Evolutionary conservation across 2,329 filamentous ascomycete genomes (phyloP).

Genomic region (Fusarium falciforme): DNA sequence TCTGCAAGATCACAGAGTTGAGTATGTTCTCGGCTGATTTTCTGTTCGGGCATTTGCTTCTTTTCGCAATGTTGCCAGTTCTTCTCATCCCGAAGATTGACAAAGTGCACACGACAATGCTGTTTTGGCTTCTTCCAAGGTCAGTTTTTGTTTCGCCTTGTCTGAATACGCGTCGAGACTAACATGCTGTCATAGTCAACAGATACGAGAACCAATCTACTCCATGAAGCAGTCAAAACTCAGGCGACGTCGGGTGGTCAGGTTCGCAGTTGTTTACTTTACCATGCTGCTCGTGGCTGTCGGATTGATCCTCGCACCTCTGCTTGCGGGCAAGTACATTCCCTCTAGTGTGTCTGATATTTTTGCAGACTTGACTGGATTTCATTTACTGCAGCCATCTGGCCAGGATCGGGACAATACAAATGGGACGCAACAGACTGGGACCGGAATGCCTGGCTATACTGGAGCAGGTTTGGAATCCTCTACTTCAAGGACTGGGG

Average conservation of each 20-base stretch:
- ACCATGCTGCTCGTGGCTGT: background rate
- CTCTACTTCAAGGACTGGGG: background rate
- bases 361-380: background rate
- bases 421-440: background rate
- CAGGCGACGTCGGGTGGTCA: background rate
- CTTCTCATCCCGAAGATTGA: background rate
- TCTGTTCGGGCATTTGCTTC: background rate
- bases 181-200: background rate
- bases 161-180: background rate
- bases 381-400: background rate
- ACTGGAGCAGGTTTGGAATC: background rate
- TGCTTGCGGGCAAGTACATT: background rate
- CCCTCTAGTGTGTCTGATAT: background rate
- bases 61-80: background rate
- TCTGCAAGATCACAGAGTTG: background rate
- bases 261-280: background rate
- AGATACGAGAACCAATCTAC: background rate
- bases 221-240: background rate
- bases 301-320: background rate
- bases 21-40: background rate
- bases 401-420: background rate
- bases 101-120: background rate
- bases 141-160: background rate
- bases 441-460: background rate
- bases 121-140: slow-evolving; percentile 1